Base-by-base conservation (phyloP, 805 yeast genomes). In the Dipodascopsis uninucleata region DNA sequence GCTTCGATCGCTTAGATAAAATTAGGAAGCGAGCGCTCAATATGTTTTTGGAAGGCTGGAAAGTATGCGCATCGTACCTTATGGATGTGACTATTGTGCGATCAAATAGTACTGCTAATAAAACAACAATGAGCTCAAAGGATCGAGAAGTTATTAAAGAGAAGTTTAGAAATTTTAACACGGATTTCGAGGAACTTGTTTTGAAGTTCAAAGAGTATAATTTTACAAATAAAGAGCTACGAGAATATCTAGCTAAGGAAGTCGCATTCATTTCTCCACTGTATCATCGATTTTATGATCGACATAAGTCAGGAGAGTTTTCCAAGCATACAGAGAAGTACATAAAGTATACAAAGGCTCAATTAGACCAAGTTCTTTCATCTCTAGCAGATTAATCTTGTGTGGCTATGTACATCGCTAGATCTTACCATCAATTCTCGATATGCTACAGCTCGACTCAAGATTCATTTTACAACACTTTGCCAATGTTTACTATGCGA, bases 91-190 rank as follows among this genome's bases (percentile, higher is more conserved):
- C 95, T 1, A 79, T 82, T 10, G 79, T 79, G 24, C 73, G 52
- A 7, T n/a, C 43, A 7, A 29, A 32, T 18, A 44, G 49, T 10
- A 28, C 44, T 6, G 71, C 71, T 41, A 72, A 76, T 31, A 46
- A 54, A 45, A 21, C 36, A 36, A 74, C 69, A 53, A 61, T 68
- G 52, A 68, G 78, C 35, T 78, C 79, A n/a, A 83, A 85, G 55
- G 95, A 87, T 53, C 77, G 79, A 52, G 96, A 87, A 42, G 77
- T 72, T 39, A 77, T 87, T 44, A 93, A 90, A 59, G 96, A 93
- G 49, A 78, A 85, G 59, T 87, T 86, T 67, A 77, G 76, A 53
- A 81, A 75, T 47, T 93, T 90, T 68, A 90, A 89, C 61, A 77
- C 77, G 23, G 82, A 81, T 34, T 85, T 93, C 61, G 97, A 93